Evolutionary conservation across 2,329 filamentous ascomycete species (phyloP).

Genomic region (Colletotrichum sp.): DNA sequence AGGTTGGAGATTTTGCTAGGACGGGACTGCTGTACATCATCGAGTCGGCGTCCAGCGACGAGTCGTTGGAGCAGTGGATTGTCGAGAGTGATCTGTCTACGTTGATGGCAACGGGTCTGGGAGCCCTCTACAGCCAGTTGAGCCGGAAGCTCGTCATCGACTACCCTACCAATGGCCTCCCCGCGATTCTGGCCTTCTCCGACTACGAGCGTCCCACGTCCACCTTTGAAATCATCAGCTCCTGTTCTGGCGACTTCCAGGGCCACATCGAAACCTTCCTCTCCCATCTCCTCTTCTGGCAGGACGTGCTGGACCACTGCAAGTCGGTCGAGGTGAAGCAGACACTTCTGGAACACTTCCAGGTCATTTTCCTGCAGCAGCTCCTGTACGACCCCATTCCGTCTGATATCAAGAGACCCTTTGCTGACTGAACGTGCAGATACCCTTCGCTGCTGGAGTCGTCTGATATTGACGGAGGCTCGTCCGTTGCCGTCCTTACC

Average conservation of each 20-base stretch:
- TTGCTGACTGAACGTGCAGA: constrained; percentile 47
- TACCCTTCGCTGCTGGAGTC: constrained; percentile 96
- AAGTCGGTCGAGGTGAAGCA: constrained; percentile 90
- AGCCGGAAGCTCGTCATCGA: constrained; percentile 83
- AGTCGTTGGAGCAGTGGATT: constrained; percentile 90
- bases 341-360: constrained; percentile 94
- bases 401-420: background rate
- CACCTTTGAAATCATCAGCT: constrained; percentile 74
- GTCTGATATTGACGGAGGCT: constrained; percentile 95
- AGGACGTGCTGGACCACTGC: constrained; percentile 96
- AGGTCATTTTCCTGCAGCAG: constrained; percentile 94
- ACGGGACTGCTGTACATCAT: constrained; percentile 96
- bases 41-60: constrained; percentile 85
- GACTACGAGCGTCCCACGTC: constrained; percentile 81
- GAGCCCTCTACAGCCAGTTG: constrained; percentile 72
- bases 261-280: constrained; percentile 92
- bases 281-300: constrained; percentile 96
- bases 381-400: constrained; percentile 67
- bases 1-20: constrained; percentile 93
- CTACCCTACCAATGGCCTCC: constrained; percentile 75
- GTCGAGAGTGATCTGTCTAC: constrained; percentile 96
- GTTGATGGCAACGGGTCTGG: constrained; percentile 94
- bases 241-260: constrained; percentile 77
- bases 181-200: constrained; percentile 85
- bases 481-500: constrained; percentile 92